Conservation (phyloP, 805 yeast species). For the Ogataea thermomethanolica region DNA sequence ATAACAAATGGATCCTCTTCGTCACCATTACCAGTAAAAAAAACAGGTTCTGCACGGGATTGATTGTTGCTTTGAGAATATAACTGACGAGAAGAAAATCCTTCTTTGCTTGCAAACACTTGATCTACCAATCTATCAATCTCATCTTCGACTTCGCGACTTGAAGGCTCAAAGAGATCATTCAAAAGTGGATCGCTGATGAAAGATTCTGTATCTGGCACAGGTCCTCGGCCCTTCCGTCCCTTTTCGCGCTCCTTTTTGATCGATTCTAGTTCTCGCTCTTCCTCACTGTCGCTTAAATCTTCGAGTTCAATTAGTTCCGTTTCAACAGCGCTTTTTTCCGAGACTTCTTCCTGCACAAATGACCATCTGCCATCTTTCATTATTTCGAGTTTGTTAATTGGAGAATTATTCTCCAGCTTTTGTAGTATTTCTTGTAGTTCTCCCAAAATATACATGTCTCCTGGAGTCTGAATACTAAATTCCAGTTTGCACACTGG, state of each 20-base stretch:
- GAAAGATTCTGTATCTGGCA: background rate
- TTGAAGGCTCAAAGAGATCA: conserved; percentile 16
- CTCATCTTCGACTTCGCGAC: conserved; percentile 11
- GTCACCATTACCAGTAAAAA: conserved; percentile 31
- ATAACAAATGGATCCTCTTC: conserved; percentile 33
- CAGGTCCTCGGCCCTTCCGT: too few relatives aligned
- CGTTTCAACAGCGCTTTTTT: conserved; percentile 4
- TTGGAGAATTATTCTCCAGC: conserved; percentile 14
- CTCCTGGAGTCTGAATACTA: conserved; percentile 30
- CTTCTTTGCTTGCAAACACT: conserved; percentile 1
- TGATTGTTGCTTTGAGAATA: background rate
- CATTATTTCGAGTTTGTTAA: conserved; percentile 27
- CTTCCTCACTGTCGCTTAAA: conserved; percentile 14
- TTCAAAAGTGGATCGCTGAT: conserved; percentile 3
- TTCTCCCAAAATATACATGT: conserved; percentile 32
- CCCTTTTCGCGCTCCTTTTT: conserved; percentile 4
- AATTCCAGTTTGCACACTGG: conserved; percentile 36
- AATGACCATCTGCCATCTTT: conserved; percentile 28
- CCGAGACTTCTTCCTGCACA: conserved; percentile 3
- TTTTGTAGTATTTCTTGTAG: conserved; percentile 25
- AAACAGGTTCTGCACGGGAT: conserved; percentile 19
- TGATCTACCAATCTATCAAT: conserved; percentile 17
- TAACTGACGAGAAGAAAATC: background rate
- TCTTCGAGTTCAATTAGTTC: conserved; percentile 24
- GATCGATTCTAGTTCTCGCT: conserved; percentile 6